Evolutionary conservation across 2,329 filamentous ascomycete genomes (phyloP).

Genomic region (Nothophaeocryptopus gaeumannii): DNA sequence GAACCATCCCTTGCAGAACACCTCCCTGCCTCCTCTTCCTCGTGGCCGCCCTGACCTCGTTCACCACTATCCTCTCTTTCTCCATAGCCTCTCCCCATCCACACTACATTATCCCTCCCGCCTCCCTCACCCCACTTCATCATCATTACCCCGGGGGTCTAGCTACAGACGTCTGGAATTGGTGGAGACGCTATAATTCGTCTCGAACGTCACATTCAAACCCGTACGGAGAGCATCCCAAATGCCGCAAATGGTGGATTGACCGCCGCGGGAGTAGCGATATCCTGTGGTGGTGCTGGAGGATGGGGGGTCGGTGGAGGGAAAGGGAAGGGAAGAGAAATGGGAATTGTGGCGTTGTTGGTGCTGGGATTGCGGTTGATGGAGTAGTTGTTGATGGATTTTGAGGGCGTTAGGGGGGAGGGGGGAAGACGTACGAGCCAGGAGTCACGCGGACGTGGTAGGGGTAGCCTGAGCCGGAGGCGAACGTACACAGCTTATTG

Average conservation of each 20-base stretch:
- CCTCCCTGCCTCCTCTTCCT: no score
- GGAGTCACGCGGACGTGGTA: neutral
- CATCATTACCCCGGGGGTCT: no score
- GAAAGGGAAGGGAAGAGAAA: neutral
- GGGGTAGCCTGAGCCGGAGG: conserved; percentile 8
- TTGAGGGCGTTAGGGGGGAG: conserved; percentile 4
- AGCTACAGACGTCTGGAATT: no score
- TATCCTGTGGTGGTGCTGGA: no score
- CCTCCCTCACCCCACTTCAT: no score
- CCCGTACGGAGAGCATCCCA: neutral
- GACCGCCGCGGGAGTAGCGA: conserved; percentile 3
- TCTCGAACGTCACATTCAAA: neutral
- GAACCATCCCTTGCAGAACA: no score
- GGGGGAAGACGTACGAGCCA: conserved; percentile 10
- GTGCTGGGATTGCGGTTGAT: conserved; percentile 5
- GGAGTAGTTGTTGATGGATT: conserved; percentile 12
- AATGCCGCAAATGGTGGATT: conserved; percentile 4
- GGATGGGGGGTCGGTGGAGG: no score
- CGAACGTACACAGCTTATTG: neutral
- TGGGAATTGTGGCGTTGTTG: conserved; percentile 9
- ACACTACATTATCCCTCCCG: no score
- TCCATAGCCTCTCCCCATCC: no score
- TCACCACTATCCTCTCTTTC: no score
- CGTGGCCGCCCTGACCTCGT: no score
- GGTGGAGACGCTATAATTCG: no score